A percentile compares a stretch with the other conserved stretches of the same genome.
phyloP scores from a whole-genome alignment of 257 asterid species.

The Anisodus tanguticus region DNA sequence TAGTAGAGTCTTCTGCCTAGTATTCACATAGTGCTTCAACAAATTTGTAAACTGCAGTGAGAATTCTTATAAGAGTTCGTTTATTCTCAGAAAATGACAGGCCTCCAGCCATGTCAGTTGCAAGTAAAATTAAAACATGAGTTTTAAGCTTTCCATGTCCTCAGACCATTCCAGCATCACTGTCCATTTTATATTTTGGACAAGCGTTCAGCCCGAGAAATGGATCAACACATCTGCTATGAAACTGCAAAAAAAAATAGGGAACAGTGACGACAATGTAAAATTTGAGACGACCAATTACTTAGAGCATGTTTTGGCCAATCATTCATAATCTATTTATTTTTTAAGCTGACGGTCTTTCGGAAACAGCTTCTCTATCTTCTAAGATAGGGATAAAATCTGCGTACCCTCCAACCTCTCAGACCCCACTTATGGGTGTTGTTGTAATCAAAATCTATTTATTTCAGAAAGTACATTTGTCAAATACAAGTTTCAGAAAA shows the following conservation, averaged over 20 bases:
- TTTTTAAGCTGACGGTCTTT: no score
- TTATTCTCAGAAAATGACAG: not conserved
- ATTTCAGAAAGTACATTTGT: no score
- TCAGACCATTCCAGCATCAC: conserved; percentile 20
- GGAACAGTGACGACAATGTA: no score
- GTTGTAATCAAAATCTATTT: no score
- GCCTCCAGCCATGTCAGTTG: not conserved
- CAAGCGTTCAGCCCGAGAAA: not conserved
- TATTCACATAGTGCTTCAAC: conserved; percentile 3
- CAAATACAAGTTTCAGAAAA: no score
- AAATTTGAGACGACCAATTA: no score
- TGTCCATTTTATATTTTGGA: not conserved
- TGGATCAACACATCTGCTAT: not conserved
- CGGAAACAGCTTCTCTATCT: no score
- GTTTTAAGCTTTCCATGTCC: not conserved
- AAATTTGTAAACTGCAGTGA: not conserved
- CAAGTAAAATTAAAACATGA: not conserved
- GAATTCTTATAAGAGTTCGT: conserved; percentile 15
- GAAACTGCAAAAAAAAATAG: conserved; percentile 23
- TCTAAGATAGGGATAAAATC: no score
- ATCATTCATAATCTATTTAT: no score
- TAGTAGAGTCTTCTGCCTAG: not conserved
- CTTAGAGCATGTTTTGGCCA: no score
- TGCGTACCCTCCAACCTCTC: no score
- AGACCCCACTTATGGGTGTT: no score